These are phyloP conservation scores for Apiospora malaysiana DNA, from an alignment of 2,329 filamentous ascomycete species.

Conservation along the genomic window DNA sequence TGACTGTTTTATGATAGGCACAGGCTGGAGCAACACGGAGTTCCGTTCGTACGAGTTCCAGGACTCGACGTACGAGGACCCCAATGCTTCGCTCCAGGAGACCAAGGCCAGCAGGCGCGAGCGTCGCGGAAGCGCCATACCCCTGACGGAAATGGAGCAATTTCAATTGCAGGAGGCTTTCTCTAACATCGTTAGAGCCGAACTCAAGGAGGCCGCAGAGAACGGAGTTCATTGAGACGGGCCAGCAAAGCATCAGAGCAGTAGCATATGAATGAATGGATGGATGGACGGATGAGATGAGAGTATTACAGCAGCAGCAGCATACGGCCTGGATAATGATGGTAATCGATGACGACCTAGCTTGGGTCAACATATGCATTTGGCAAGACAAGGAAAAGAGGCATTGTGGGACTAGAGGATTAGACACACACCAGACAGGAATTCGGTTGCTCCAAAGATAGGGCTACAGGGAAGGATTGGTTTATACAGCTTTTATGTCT, in stretches of 20 bases:
- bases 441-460: background rate
- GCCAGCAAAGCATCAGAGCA: too few relatives aligned
- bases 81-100: conserved; percentile 54
- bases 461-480: background rate
- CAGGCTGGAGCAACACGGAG: conserved; percentile 78
- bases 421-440: background rate
- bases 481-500: background rate
- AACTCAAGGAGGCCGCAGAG: conserved; percentile 10
- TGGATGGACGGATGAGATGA: background rate
- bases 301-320: too few relatives aligned
- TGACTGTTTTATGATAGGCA: conserved; percentile 52
- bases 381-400: background rate
- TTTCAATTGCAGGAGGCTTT: conserved; percentile 47
- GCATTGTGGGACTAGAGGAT: background rate
- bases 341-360: background rate
- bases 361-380: background rate
- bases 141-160: conserved; percentile 53
- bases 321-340: background rate
- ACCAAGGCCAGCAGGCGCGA: conserved; percentile 54
- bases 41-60: conserved; percentile 71
- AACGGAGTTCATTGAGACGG: background rate
- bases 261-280: background rate
- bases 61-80: conserved; percentile 55
- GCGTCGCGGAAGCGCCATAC: conserved; percentile 47
- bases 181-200: conserved; percentile 34